Conservation (phyloP, 2,329 filamentous ascomycete species). For the Colletotrichum cuscutae region DNA sequence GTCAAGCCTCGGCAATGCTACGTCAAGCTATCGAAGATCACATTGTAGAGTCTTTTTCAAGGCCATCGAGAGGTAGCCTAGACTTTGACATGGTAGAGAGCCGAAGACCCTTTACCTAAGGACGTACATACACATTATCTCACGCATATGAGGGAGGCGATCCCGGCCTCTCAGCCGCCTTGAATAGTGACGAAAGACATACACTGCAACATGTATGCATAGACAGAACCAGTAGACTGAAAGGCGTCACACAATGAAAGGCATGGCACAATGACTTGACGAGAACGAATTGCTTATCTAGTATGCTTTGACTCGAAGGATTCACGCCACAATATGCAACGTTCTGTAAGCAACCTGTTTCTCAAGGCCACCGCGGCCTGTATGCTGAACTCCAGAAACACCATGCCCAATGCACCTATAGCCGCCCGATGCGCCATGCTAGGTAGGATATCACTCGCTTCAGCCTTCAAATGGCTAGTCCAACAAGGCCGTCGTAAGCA, state of each 20-base stretch:
- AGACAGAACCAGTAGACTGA: background rate
- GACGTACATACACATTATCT: no score
- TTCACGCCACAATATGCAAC: constrained; percentile 10
- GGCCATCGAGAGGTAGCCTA: no score
- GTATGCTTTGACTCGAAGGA: background rate
- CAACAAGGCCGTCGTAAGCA: constrained; percentile 61
- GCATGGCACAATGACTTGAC: background rate
- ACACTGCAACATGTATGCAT: background rate
- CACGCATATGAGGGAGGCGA: no score
- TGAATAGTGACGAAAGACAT: background rate
- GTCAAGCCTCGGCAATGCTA: background rate
- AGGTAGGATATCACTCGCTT: constrained; percentile 9
- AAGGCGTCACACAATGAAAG: background rate
- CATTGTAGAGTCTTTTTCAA: background rate
- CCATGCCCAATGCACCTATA: constrained; percentile 29
- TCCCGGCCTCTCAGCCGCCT: no score
- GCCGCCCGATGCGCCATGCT: constrained; percentile 16
- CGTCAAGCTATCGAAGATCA: background rate
- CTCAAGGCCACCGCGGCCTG: constrained; percentile 10
- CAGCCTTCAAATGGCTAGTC: constrained; percentile 8
- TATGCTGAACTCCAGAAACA: constrained; percentile 33
- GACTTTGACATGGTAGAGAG: background rate
- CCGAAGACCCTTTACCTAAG: no score
- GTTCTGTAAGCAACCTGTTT: constrained; percentile 10
- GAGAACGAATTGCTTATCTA: background rate